Base-by-base conservation (phyloP, 805 yeast genomes). In the Lipomyces spencermartinsiae region DNA sequence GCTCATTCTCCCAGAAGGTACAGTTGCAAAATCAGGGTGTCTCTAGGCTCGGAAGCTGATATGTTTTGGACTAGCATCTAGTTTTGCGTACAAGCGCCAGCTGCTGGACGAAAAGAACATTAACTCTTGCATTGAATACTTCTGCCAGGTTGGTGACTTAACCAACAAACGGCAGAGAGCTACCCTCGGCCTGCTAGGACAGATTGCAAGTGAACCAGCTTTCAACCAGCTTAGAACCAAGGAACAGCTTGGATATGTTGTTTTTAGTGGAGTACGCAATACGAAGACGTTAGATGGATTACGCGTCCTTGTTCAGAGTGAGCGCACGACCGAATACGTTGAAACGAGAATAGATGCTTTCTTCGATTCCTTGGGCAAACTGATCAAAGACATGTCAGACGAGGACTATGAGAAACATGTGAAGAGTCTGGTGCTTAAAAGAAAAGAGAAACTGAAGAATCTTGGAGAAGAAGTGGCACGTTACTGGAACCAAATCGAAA, bases 231-330 rank as follows among this genome's bases (percentile, higher is more conserved):
- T 94, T 66, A 86, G 99, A 78, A 94, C 99, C 6, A 89, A 92
- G 74, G 98, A 94, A 80, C 98, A 95, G 78, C 83, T 94, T 39
- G 99, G 99, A 1, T 94, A 94, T 75, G 93, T 94, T 70, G 99
- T 94, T 0, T 92, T 92, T 76, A 87, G 95, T 57, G 91, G 96
- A 0, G 80, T 85, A 33, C 82, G 89, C 69, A 83, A 83, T 68
- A 85, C 91, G 2, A 85, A 96, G 75, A 89, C 95, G 29, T 85
- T 89, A 5, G 83, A 86, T 76, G 93, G 94, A 14, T 84, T 87
- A 72, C 83, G 95, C 74, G 79, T 95, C 14, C 80, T 93, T 72
- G 84, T 93, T 61, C 99, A 94, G 80, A 89, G 95, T 68, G 98
- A 92, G 77, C 86, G 89, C 76, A 79, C 91, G 1, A 83, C 95